Evolutionary conservation across 345 rosid genomes (phyloP).

Genomic region (Brassica cretica): DNA sequence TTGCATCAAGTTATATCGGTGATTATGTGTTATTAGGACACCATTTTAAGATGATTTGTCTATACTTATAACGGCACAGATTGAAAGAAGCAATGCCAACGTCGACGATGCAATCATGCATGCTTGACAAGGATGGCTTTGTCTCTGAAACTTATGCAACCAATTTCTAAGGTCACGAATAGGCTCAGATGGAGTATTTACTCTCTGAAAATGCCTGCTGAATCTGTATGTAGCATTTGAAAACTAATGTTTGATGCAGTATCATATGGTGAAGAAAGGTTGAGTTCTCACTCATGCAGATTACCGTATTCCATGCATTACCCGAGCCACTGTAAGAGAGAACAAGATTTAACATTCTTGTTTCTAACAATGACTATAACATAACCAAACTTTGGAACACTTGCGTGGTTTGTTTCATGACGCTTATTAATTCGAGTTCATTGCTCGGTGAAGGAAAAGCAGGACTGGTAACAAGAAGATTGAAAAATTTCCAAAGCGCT

Average conservation of each 20-base stretch:
- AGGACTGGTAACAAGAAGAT: slow-evolving; percentile 57
- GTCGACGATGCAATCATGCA: slow-evolving; percentile 92
- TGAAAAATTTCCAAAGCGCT: slow-evolving; percentile 46
- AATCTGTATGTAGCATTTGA: not conserved
- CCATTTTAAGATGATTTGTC: not conserved
- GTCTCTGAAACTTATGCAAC: slow-evolving; percentile 94
- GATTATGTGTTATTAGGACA: slow-evolving; percentile 1
- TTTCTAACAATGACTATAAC: not conserved
- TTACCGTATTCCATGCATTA: slow-evolving; percentile 91
- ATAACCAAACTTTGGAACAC: not conserved
- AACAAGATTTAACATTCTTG: slow-evolving; percentile 8
- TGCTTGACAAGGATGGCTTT: slow-evolving; percentile 92
- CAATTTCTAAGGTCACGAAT: slow-evolving; percentile 59
- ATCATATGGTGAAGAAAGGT: slow-evolving; percentile 79
- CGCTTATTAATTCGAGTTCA: not conserved
- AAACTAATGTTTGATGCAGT: slow-evolving; percentile 41
- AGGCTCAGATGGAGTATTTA: not conserved
- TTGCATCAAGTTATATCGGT: not conserved
- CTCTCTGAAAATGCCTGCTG: not conserved
- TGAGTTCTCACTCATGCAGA: slow-evolving; percentile 79
- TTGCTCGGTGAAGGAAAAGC: slow-evolving; percentile 59
- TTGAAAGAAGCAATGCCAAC: slow-evolving; percentile 81
- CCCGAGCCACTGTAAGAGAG: slow-evolving; percentile 69
- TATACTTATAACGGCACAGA: slow-evolving; percentile 38
- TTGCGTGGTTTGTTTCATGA: not conserved